phyloP scores from a whole-genome alignment of 768 basidiomycete genomes.

The Omphalotus guepiniiformis region DNA sequence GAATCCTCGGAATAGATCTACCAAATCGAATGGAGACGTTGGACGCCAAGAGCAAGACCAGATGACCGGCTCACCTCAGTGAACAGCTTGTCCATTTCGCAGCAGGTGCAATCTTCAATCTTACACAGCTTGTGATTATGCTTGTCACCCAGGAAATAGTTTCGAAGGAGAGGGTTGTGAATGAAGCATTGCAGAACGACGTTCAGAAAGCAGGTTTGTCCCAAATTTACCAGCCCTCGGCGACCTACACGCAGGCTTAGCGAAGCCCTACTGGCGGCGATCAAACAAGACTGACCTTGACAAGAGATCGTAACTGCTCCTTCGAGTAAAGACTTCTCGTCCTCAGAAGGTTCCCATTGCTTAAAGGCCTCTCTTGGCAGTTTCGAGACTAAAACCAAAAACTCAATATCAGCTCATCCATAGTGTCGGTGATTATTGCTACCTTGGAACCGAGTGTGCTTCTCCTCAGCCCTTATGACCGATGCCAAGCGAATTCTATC shows the following conservation, averaged over 20 bases:
- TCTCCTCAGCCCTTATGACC: constrained; percentile 55
- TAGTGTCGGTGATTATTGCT: not conserved
- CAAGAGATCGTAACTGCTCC: constrained; percentile 56
- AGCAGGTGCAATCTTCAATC: constrained; percentile 73
- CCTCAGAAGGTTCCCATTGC: constrained; percentile 42
- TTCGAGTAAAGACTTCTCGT: constrained; percentile 42
- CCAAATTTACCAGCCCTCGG: constrained; percentile 83
- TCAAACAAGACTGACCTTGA: constrained; percentile 48
- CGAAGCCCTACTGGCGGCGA: not conserved
- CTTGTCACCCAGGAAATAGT: constrained; percentile 87
- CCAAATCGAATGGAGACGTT: constrained; percentile 3
- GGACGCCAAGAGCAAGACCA: not conserved
- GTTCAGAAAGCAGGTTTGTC: constrained; percentile 93
- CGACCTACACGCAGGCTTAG: constrained; percentile 43
- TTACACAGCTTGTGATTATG: constrained; percentile 77
- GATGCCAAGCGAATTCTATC: constrained; percentile 42
- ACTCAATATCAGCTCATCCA: not conserved
- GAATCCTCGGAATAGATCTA: constrained; percentile 56
- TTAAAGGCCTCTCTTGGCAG: constrained; percentile 44
- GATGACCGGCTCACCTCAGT: constrained; percentile 44
- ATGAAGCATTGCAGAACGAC: constrained; percentile 86
- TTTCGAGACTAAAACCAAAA: constrained; percentile 27
- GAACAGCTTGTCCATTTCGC: constrained; percentile 90
- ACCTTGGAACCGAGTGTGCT: constrained; percentile 59
- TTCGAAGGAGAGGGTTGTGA: constrained; percentile 85